Base-by-base conservation (phyloP, 1,139 yeast genomes). In the Geotrichum bryndzae region DNA sequence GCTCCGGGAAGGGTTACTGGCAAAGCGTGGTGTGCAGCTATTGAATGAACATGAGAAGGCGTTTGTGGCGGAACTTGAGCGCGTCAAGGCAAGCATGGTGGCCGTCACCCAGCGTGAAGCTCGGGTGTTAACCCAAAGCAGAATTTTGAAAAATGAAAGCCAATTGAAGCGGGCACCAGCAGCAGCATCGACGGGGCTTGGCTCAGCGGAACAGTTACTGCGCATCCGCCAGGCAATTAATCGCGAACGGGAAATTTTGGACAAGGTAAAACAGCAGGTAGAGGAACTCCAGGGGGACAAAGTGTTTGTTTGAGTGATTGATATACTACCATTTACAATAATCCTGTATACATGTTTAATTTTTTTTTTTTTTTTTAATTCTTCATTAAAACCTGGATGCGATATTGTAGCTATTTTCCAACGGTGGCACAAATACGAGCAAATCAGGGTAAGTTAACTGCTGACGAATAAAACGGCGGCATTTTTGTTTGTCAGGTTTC, bases 1-100 rank as follows among this genome's bases (percentile, higher is more conserved):
- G 18, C 65, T 81, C 6, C 68, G 70, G 15, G 67, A 70, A 2
- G 72, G 68, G 3, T 23, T 41, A 45, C 60, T 79, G 6, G 63
- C 63, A 61, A 68, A 62, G 51, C 66, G 65, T 27, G 67, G 69
- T 38, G 70, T 73, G 15, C 59, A 72, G 15, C 75, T 78, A 0
- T 67, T 81, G 41, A 75, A 79, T 57, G 71, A 72, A 1, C 71
- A 76, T 15, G 86, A 82, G 66, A 70, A 73, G 64, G 71, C 68
- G 45, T 82, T 84, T 84, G 76, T 78, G 65, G 73, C 69, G 31
- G 84, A 80, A 66, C 71, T 82, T 15, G 74, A 73, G 56, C 69
- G 73, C 13, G 64, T 72, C 41, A 67, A 68, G 53, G 48, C n/a
- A 3, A 41, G 23, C 18, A 6, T 41, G 3, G 48, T 41, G 48